Evolutionary conservation across 2,329 filamentous ascomycete genomes (phyloP).

Genomic region (Colletotrichum sublineola): DNA sequence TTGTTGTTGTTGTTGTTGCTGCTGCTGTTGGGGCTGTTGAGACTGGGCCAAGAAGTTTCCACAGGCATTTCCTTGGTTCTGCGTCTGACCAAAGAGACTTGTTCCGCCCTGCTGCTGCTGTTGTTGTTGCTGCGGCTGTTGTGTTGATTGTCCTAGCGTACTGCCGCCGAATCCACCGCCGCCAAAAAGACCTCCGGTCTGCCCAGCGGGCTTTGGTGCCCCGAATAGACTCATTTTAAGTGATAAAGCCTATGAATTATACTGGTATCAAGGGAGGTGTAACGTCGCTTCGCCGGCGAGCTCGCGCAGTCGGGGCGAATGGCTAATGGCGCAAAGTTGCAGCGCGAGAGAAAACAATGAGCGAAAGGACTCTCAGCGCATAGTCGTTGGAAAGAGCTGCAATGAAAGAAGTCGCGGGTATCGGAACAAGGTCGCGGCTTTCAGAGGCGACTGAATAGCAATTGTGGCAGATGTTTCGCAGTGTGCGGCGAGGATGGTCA

Average conservation of each 20-base stretch:
- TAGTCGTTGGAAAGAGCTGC: constrained; percentile 1
- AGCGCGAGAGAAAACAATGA: constrained; percentile 28
- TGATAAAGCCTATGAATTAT: constrained; percentile 42
- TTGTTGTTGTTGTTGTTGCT: constrained; percentile 58
- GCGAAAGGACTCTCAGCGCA: constrained; percentile 26
- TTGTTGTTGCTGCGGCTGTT: constrained; percentile 50
- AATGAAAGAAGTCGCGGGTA: constrained; percentile 22
- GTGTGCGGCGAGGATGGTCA: not conserved
- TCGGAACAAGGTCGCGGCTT: constrained; percentile 14
- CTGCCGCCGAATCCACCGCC: constrained; percentile 50
- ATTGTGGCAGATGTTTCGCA: not conserved
- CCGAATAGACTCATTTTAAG: constrained; percentile 55
- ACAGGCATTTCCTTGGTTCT: constrained; percentile 51
- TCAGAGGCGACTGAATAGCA: not conserved
- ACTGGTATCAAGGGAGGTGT: constrained; percentile 5
- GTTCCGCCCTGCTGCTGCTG: constrained; percentile 50
- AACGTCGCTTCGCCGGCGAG: not conserved
- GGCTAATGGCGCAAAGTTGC: constrained; percentile 27
- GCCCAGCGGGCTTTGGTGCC: constrained; percentile 52
- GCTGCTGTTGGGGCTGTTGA: constrained; percentile 49
- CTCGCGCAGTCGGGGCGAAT: not conserved
- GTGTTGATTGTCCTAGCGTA: constrained; percentile 53
- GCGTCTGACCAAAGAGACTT: constrained; percentile 57
- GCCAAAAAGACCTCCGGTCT: constrained; percentile 41
- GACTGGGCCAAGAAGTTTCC: constrained; percentile 52